These are phyloP conservation scores for Sphagnum contortum DNA, from an alignment of 225 moss, liverwort and hornwort genomes.

Conservation along the genomic window DNA sequence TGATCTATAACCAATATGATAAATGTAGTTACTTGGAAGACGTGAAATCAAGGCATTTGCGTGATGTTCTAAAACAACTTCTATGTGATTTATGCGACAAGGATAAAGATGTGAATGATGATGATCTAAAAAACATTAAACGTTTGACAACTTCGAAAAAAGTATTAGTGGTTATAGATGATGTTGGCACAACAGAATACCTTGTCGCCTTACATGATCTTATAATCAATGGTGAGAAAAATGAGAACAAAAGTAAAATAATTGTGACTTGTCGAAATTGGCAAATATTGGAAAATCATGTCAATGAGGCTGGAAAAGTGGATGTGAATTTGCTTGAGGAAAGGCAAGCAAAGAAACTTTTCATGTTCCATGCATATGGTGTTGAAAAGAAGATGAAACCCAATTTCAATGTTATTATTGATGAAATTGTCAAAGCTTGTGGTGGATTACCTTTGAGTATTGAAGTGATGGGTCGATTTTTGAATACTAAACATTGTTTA, in stretches of 20 bases:
- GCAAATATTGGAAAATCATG: not conserved
- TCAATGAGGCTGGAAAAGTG: not conserved
- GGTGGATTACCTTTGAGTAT: not conserved
- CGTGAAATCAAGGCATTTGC: too few species aligned
- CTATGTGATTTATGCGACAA: too few species aligned
- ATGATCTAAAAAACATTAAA: too few species aligned
- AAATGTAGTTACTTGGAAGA: too few species aligned
- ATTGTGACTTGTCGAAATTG: constrained; percentile 2
- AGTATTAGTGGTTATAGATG: too few species aligned
- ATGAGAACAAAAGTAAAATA: not conserved
- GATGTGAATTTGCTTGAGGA: not conserved
- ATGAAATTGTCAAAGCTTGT: not conserved
- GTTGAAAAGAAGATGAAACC: not conserved
- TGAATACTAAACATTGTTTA: not conserved
- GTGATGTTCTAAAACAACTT: not conserved
- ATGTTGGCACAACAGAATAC: too few species aligned
- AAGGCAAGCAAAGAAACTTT: not conserved
- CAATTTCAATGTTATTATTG: not conserved
- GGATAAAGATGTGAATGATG: too few species aligned
- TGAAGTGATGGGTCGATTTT: not conserved
- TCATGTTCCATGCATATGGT: not conserved
- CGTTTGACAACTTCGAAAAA: too few species aligned
- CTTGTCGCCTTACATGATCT: too few species aligned
- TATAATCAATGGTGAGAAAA: too few species aligned
- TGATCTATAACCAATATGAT: too few species aligned